These are phyloP conservation scores for Hygrocybe coccinea DNA, from an alignment of 768 basidiomycete species.

Conservation along the genomic window DNA sequence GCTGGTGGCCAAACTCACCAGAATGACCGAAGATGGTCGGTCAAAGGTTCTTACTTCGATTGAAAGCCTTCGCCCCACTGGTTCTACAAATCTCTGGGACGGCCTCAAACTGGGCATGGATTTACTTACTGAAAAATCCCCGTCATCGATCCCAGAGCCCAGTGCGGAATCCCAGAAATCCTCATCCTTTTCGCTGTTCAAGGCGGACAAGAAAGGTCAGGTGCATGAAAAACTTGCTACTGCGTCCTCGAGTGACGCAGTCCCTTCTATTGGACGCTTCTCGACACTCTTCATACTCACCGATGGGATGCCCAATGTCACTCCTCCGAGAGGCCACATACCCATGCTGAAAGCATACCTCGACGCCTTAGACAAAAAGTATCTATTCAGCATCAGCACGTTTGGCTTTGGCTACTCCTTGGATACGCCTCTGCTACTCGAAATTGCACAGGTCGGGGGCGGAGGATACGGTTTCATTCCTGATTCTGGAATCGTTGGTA, in stretches of 20 bases:
- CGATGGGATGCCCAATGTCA: slow-evolving; percentile 11
- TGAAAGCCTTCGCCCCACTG: background rate
- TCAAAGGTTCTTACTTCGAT: background rate
- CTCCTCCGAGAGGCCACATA: slow-evolving; percentile 8
- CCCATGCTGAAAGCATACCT: slow-evolving; percentile 6
- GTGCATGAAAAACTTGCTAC: background rate
- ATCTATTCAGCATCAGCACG: slow-evolving; percentile 8
- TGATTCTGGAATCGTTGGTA: slow-evolving; percentile 10
- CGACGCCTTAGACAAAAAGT: background rate
- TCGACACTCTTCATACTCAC: slow-evolving; percentile 10
- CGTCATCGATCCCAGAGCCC: background rate
- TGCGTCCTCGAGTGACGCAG: background rate
- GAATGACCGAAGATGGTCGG: slow-evolving; percentile 6
- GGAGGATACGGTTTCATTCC: slow-evolving; percentile 10
- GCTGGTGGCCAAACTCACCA: slow-evolving; percentile 4
- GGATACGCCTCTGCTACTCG: slow-evolving; percentile 7
- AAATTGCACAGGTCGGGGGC: slow-evolving; percentile 9
- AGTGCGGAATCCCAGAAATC: background rate
- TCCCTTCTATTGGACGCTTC: slow-evolving; percentile 1
- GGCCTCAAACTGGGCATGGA: slow-evolving; percentile 10
- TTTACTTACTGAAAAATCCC: background rate
- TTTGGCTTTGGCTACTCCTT: slow-evolving; percentile 11
- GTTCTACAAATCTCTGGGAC: slow-evolving; percentile 7
- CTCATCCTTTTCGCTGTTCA: background rate
- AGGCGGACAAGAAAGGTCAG: background rate